Evolutionary conservation across 1,139 yeast species (phyloP), one percentile per base, ranked within the genome.

Genomic region (Zhuliangozyma blackwelliae): DNA sequence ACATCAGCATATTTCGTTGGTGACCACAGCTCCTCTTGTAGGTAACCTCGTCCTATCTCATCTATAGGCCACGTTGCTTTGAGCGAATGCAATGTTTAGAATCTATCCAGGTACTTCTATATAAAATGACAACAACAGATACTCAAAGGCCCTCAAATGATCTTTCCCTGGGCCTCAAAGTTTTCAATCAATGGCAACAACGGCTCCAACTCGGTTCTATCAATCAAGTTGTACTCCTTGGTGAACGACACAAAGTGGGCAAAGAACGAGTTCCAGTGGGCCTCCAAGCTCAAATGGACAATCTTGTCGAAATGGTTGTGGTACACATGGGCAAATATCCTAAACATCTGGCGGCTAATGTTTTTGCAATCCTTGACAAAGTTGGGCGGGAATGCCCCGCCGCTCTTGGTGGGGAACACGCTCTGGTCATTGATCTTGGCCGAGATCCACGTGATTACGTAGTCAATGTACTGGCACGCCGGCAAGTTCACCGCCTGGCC

Each of bases 191-290:
- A 68, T 2, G 85, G 82, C 38, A 72, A 61, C 46, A 92, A 65
- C 1, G 98, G 98, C 41, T 72, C 84, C 62, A 89, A 66, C 48
- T 92, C 98, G 43, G 72, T 69, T 41, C 79, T 65, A 47, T 90
- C 97, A 33, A 92, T 70, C 47, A 92, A 72, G 38, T 77, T 82
- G 60, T 87, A 92, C 48, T 89, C 96, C 51, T 84, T 83, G 12
- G 84, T 79, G 53, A 92, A 86, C 39, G 95, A 83, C 35, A 90
- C 75, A 55, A 85, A 92, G 59, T 94, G 98, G n/a, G 96, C 94
- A 61, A 92, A 94, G 53, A 90, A 88, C 5, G 97, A 89, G 61
- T 94, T 92, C 96, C 96, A 92, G 58, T 94, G 98, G 2, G 98
- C 97, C 58, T 92, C 98, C 43, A 92, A 61, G 4, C 95, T 82